Conservation (phyloP, 768 basidiomycete species). For the Myochromella boudieri region DNA sequence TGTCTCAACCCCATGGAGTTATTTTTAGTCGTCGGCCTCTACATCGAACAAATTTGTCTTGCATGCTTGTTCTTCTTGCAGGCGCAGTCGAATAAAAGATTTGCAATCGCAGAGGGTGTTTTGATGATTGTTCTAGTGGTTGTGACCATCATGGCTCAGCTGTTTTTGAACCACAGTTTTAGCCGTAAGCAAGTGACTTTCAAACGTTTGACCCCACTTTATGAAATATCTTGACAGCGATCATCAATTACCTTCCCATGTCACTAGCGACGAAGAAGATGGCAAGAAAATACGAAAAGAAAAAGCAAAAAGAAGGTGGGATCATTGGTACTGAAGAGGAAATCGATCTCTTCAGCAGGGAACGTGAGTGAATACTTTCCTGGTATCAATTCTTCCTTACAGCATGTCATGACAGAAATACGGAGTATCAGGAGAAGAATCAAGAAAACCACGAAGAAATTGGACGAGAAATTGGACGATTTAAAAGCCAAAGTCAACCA, state of each 20-base stretch:
- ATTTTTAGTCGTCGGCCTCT: slow-evolving; percentile 60
- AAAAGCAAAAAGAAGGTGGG: slow-evolving; percentile 24
- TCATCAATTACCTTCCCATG: slow-evolving; percentile 57
- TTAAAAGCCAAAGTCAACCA: slow-evolving; percentile 29
- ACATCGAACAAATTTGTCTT: slow-evolving; percentile 68
- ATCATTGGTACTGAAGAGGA: slow-evolving; percentile 22
- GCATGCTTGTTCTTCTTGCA: slow-evolving; percentile 70
- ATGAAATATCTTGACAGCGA: slow-evolving; percentile 34
- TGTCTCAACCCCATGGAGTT: neutral
- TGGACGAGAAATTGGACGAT: slow-evolving; percentile 29
- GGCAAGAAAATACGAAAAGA: slow-evolving; percentile 38
- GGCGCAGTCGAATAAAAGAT: slow-evolving; percentile 22
- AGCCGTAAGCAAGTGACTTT: slow-evolving; percentile 33
- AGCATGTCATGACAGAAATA: slow-evolving; percentile 24
- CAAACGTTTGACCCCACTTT: too few species aligned
- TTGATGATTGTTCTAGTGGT: slow-evolving; percentile 61
- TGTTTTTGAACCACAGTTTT: slow-evolving; percentile 37
- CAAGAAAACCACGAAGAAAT: slow-evolving; percentile 18
- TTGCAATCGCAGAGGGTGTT: slow-evolving; percentile 38
- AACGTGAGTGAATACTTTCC: slow-evolving; percentile 23
- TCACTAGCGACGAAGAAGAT: slow-evolving; percentile 61
- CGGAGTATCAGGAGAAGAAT: slow-evolving; percentile 31
- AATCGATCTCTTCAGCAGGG: slow-evolving; percentile 36
- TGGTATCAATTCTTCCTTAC: neutral
- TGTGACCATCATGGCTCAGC: slow-evolving; percentile 47